phyloP scores from a whole-genome alignment of 1,284 basidiomycete genomes.

The Cryptococcus sp. region DNA sequence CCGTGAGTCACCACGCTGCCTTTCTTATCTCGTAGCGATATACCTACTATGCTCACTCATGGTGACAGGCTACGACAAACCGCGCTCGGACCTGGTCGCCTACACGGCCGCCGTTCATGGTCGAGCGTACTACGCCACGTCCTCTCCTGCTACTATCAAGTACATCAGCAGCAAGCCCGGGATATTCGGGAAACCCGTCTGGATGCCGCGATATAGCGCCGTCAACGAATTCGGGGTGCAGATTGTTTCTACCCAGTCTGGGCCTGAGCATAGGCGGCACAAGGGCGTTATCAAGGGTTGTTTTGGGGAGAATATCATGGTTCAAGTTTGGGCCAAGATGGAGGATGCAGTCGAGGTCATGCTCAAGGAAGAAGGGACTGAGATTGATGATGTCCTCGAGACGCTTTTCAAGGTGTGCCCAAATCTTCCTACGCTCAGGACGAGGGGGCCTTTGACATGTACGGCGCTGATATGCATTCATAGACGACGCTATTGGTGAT shows the following conservation, averaged over 20 bases:
- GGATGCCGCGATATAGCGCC: slow-evolving; percentile 18
- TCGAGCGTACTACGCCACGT: slow-evolving; percentile 25
- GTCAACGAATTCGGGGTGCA: slow-evolving; percentile 28
- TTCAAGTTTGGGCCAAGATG: slow-evolving; percentile 22
- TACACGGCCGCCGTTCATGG: slow-evolving; percentile 16
- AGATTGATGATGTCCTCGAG: slow-evolving; percentile 19
- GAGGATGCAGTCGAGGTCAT: slow-evolving; percentile 16
- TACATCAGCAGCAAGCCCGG: slow-evolving; percentile 12
- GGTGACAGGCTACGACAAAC: slow-evolving; percentile 25
- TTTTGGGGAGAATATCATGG: slow-evolving; percentile 27
- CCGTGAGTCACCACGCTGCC: background rate
- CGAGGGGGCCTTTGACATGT: too few relatives aligned
- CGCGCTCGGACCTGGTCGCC: slow-evolving; percentile 27
- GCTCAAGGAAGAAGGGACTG: slow-evolving; percentile 18
- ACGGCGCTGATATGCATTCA: background rate
- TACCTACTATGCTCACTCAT: background rate
- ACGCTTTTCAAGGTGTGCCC: too few relatives aligned
- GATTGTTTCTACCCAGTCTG: slow-evolving; percentile 18
- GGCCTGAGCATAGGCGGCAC: slow-evolving; percentile 26
- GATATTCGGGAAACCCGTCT: slow-evolving; percentile 19
- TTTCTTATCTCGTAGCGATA: background rate
- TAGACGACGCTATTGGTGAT: slow-evolving; percentile 26
- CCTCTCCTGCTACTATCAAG: slow-evolving; percentile 13
- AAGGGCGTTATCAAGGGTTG: slow-evolving; percentile 27
- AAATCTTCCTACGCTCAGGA: too few relatives aligned